Base-by-base conservation (phyloP, 176 grass and related monocot species). In the Poa pratensis region DNA sequence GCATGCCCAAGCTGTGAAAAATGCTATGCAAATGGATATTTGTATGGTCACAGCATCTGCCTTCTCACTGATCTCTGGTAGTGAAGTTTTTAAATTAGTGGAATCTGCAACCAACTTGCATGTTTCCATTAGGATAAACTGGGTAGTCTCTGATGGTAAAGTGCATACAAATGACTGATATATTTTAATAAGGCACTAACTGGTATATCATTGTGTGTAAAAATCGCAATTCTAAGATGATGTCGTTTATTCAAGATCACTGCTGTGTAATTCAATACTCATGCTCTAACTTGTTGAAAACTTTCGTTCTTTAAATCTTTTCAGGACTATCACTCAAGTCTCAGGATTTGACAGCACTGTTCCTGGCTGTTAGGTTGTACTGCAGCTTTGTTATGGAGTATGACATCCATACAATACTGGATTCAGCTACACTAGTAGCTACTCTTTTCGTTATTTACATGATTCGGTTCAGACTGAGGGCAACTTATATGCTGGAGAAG, bases 381-480 rank as follows among this genome's bases (percentile, higher is more conserved):
- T 99, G 96, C 69, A 99, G 96, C 79, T 88, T 99, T 77, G 96
- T 96, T 62, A 99, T 99, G 96, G 96, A 99, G 82, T 99, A 96
- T 89, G 96, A 99, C 87, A 99, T 99, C 75, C 96, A 99, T 86
- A 99, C 96, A 23, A 50, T 99, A 79, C 91, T 99, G 53, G 96
- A 99, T 85, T 83, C 86, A 76, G 94, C 93, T 80, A 99, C 96
- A 45, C 86, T 99, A 84, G 88, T 49, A 79, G 90, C 96, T 80
- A 99, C 96, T 67, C 82, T 99, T 53, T 99, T 94, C 89, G 96
- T 99, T 64, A 92, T 99, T 76, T 99, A 92, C 72, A 99, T 99
- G 96, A 99, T 99, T 27, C 96, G 93, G 16, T 96, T 99, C 88
- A 99, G 87, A 85, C 63, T 99, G 81, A 94, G 80, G 84, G 83